These are phyloP conservation scores for Oryza australiensis DNA, from an alignment of 176 grass and related monocot species.

Conservation along the genomic window DNA sequence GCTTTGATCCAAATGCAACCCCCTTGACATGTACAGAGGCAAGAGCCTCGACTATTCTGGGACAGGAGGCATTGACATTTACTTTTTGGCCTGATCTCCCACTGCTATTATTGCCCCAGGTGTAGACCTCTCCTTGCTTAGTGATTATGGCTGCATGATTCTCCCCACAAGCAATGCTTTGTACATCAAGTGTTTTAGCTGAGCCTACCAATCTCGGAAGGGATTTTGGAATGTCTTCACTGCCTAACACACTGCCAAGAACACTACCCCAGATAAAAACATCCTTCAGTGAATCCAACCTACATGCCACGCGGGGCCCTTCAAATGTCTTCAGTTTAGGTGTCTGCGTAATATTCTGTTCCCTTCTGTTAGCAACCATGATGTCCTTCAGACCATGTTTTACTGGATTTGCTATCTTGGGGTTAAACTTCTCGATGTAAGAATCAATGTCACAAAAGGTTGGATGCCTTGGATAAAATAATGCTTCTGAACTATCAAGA, in stretches of 20 bases:
- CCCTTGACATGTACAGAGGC: constrained; percentile 65
- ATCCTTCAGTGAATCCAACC: constrained; percentile 77
- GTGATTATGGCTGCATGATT: constrained; percentile 75
- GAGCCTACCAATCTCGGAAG: constrained; percentile 76
- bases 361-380: constrained; percentile 44
- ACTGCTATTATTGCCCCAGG: constrained; percentile 69
- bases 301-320: constrained; percentile 47
- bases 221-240: constrained; percentile 42
- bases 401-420: constrained; percentile 52
- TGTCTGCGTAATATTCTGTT: constrained; percentile 33
- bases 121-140: constrained; percentile 91
- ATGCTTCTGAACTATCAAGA: constrained; percentile 64
- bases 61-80: constrained; percentile 47
- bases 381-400: constrained; percentile 52
- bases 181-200: constrained; percentile 69
- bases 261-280: constrained; percentile 91
- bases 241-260: constrained; percentile 53
- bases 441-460: constrained; percentile 63
- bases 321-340: constrained; percentile 63
- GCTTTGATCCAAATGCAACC: constrained; percentile 78
- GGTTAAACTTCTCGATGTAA: constrained; percentile 65
- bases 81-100: constrained; percentile 55
- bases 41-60: constrained; percentile 62
- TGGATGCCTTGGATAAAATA: constrained; percentile 64
- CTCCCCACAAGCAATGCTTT: constrained; percentile 76